Evolutionary conservation across 805 yeast genomes (phyloP).

Genomic region (Candida coleopterorum): DNA sequence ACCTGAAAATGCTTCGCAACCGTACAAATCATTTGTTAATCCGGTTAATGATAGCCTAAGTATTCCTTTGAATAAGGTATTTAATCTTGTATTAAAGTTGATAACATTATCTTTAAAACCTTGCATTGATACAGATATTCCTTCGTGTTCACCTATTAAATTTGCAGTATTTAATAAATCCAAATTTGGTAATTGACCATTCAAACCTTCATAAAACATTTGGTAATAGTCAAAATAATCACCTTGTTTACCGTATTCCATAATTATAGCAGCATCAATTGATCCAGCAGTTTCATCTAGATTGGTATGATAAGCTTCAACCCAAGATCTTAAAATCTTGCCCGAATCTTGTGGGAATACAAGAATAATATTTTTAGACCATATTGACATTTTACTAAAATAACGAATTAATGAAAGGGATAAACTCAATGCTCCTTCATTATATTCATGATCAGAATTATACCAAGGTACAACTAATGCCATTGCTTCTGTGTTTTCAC

Average conservation of each 20-base stretch:
- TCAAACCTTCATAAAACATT: constrained; percentile 77
- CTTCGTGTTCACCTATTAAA: constrained; percentile 71
- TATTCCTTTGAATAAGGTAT: constrained; percentile 62
- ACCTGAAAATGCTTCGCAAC: constrained; percentile 87
- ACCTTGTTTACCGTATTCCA: constrained; percentile 65
- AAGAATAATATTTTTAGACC: constrained; percentile 91
- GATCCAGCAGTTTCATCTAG: constrained; percentile 89
- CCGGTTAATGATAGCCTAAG: constrained; percentile 69
- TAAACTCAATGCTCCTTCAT: constrained; percentile 77
- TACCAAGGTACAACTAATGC: constrained; percentile 86
- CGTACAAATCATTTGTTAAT: constrained; percentile 50
- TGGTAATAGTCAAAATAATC: constrained; percentile 76
- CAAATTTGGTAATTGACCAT: constrained; percentile 93
- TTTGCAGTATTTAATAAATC: constrained; percentile 83
- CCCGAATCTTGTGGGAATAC: constrained; percentile 75
- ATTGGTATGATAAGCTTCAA: constrained; percentile 83
- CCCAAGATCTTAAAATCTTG: constrained; percentile 77
- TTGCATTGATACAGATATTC: constrained; percentile 64
- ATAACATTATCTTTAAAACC: constrained; percentile 36
- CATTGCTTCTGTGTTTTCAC: constrained; percentile 95
- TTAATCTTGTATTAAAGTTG: constrained; percentile 49
- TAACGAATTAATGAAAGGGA: constrained; percentile 71
- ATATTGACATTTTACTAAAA: constrained; percentile 79
- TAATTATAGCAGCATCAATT: constrained; percentile 81
- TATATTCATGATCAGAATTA: constrained; percentile 58